A percentile compares a stretch with the other conserved stretches of the same genome.
Evolutionary conservation across 2,329 filamentous ascomycete species (phyloP).

Genomic region (Penicillium sp.): DNA sequence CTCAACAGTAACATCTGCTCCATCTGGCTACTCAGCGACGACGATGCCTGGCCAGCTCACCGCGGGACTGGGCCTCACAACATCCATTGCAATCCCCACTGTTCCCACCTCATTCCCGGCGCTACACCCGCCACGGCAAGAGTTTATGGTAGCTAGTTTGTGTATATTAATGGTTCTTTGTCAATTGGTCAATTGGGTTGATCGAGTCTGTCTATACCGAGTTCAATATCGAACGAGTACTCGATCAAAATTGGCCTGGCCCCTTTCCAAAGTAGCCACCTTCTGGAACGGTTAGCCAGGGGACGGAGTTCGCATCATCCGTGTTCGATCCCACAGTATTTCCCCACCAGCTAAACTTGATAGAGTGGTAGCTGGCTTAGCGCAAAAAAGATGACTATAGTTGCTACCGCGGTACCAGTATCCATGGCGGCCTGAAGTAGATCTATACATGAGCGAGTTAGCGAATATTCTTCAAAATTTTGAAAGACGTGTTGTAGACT

Average conservation of each 20-base stretch:
- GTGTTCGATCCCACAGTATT: slow-evolving; percentile 60
- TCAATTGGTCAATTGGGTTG: background rate
- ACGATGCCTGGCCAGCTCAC: slow-evolving; percentile 26
- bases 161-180: background rate
- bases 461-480: background rate
- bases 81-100: slow-evolving; percentile 25
- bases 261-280: slow-evolving; percentile 2
- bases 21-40: slow-evolving; percentile 27
- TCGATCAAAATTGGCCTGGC: background rate
- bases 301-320: slow-evolving; percentile 53
- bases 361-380: slow-evolving; percentile 34
- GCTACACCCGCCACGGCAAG: slow-evolving; percentile 27
- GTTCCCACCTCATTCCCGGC: slow-evolving; percentile 30
- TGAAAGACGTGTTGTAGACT: slow-evolving; percentile 21
- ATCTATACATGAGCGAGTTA: background rate
- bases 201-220: background rate
- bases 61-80: slow-evolving; percentile 22
- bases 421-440: slow-evolving; percentile 69
- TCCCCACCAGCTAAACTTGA: slow-evolving; percentile 67
- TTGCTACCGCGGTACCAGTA: slow-evolving; percentile 64
- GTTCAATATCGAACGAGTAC: background rate
- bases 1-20: slow-evolving; percentile 22
- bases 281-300: slow-evolving; percentile 8
- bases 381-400: slow-evolving; percentile 69
- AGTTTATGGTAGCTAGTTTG: slow-evolving; percentile 6